A percentile compares a stretch with the other conserved stretches of the same genome.
Conservation (phyloP, 345 rosid genomes). For the Brassica napus region Da-Ae NC_063438.1:8762501-8763000, state of each 20-base stretch:
- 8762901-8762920: slow-evolving; percentile 23
- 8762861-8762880: slow-evolving; percentile 20
- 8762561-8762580: slow-evolving; percentile 21
- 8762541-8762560: slow-evolving; percentile 4
- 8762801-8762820: slow-evolving; percentile 28
- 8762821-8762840: slow-evolving; percentile 31
- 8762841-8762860: slow-evolving; percentile 19
- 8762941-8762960: slow-evolving; percentile 22
- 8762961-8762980: slow-evolving; percentile 39
- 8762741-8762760: slow-evolving; percentile 20
- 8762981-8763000: slow-evolving; percentile 64
- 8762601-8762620: slow-evolving; percentile 14
- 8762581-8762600: background rate
- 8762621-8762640: slow-evolving; percentile 26
- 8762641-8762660: slow-evolving; percentile 9
- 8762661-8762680: slow-evolving; percentile 35
- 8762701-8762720: slow-evolving; percentile 22
- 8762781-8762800: slow-evolving; percentile 25
- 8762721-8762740: slow-evolving; percentile 12
- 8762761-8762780: slow-evolving; percentile 32
- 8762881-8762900: slow-evolving; percentile 13
- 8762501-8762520: slow-evolving; percentile 12
- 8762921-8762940: slow-evolving; percentile 13
- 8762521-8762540: slow-evolving; percentile 4
- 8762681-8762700: slow-evolving; percentile 20